phyloP scores from a whole-genome alignment of 1,139 yeast genomes.

The Kurtzmaniella natalensis region DNA sequence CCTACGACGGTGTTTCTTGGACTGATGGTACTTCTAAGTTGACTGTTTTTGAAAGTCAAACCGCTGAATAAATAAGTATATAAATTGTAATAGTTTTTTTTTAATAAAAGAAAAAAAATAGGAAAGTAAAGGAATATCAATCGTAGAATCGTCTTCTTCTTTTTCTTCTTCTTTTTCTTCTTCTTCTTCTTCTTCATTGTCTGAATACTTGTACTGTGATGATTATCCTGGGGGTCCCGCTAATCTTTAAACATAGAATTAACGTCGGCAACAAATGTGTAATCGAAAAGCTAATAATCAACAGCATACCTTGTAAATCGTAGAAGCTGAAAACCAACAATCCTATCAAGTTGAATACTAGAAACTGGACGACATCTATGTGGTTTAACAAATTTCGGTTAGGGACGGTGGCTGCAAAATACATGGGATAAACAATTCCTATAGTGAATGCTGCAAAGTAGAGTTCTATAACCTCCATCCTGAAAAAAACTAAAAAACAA shows the following conservation, averaged over 20 bases:
- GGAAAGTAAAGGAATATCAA: too few relatives aligned
- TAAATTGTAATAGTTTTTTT: not conserved
- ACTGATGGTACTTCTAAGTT: slow-evolving; percentile 73
- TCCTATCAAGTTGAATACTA: slow-evolving; percentile 7
- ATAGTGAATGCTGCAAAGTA: not conserved
- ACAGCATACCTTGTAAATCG: not conserved
- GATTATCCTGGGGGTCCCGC: slow-evolving; percentile 6
- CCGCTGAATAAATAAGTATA: slow-evolving; percentile 10
- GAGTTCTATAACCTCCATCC: not conserved
- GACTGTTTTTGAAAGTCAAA: slow-evolving; percentile 57
- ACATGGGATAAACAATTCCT: slow-evolving; percentile 3
- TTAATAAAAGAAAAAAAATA: too few relatives aligned
- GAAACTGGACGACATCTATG: slow-evolving; percentile 6
- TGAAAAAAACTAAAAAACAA: slow-evolving; percentile 1
- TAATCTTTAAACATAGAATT: slow-evolving; percentile 7
- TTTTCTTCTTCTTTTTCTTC: too few relatives aligned
- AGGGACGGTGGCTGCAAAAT: not conserved
- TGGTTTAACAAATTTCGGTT: slow-evolving; percentile 1
- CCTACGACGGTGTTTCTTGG: slow-evolving; percentile 77
- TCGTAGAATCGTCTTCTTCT: too few relatives aligned
- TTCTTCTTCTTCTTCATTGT: not conserved
- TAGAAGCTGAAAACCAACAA: slow-evolving; percentile 1
- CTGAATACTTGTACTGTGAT: slow-evolving; percentile 3
- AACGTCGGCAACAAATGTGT: slow-evolving; percentile 8
- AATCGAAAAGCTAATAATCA: slow-evolving; percentile 1